These are phyloP conservation scores for Penicillium coffeae DNA, from an alignment of 495 filamentous ascomycete genomes.

Conservation along the genomic window DNA sequence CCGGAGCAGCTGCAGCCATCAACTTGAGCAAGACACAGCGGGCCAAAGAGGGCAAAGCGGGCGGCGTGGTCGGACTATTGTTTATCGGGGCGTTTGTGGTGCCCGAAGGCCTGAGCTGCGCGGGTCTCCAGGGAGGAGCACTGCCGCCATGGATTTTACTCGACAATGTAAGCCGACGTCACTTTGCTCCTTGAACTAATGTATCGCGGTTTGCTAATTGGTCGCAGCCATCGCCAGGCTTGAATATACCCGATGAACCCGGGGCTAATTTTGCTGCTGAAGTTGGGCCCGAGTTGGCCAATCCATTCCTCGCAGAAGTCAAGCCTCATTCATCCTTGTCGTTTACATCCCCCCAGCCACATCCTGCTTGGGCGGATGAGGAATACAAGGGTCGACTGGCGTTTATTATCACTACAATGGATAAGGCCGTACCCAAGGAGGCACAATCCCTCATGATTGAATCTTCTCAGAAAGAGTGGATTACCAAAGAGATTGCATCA, in stretches of 20 bases:
- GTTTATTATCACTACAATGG: constrained; percentile 22
- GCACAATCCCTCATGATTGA: constrained; percentile 25
- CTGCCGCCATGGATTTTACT: constrained; percentile 25
- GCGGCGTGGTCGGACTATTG: constrained; percentile 26
- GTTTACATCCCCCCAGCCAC: constrained; percentile 24
- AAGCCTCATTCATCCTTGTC: constrained; percentile 25
- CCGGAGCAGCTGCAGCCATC: constrained; percentile 21
- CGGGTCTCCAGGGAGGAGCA: constrained; percentile 22
- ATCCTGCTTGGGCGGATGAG: constrained; percentile 24
- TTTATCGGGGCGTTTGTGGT: constrained; percentile 28
- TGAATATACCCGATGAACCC: constrained; percentile 21
- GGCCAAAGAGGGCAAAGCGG: constrained; percentile 15
- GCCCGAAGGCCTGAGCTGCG: constrained; percentile 24
- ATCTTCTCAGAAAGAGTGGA: constrained; percentile 16
- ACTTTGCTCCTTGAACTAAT: background rate
- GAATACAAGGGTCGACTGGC: constrained; percentile 12
- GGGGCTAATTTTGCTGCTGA: constrained; percentile 23
- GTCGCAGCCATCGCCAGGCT: constrained; percentile 13
- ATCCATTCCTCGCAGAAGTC: constrained; percentile 6
- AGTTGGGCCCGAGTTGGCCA: constrained; percentile 10
- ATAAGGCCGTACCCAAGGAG: constrained; percentile 21
- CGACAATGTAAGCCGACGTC: constrained; percentile 13
- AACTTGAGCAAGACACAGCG: constrained; percentile 17
- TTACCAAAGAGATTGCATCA: constrained; percentile 20
- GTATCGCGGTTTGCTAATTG: background rate